Conservation (phyloP, 1,284 basidiomycete species). For the Ceratobasidium sp. region DNA sequence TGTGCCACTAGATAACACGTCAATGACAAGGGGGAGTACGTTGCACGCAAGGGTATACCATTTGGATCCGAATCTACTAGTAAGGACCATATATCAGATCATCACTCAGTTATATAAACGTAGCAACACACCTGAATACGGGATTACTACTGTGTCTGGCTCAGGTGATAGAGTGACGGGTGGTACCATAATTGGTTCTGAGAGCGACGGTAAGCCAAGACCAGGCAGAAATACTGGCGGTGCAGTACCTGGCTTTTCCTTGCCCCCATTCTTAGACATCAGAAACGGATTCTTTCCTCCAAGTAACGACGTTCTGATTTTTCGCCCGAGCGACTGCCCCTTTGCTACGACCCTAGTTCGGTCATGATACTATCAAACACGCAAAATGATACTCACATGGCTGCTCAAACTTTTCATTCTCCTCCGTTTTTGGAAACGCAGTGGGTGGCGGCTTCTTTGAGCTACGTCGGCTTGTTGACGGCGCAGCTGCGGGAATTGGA, state of each 20-base stretch:
- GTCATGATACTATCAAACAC: background rate
- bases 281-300: constrained; percentile 34
- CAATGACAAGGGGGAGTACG: background rate
- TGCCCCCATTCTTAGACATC: background rate
- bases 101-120: background rate
- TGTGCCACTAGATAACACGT: constrained; percentile 9
- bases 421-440: constrained; percentile 35
- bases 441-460: constrained; percentile 21
- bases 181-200: constrained; percentile 8
- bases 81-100: background rate
- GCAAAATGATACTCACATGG: constrained; percentile 5
- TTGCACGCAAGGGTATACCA: constrained; percentile 15
- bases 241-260: constrained; percentile 24
- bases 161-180: constrained; percentile 15
- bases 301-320: constrained; percentile 23
- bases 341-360: constrained; percentile 14
- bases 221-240: background rate
- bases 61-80: constrained; percentile 13
- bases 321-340: constrained; percentile 15
- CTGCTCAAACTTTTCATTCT: constrained; percentile 4
- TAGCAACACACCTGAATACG: constrained; percentile 15
- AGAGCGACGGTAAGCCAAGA: background rate
- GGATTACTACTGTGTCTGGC: constrained; percentile 18
- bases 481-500: background rate
- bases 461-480: background rate